phyloP scores from a whole-genome alignment of 2,329 filamentous ascomycete species.

The Chaetomiaceae sp. region DNA sequence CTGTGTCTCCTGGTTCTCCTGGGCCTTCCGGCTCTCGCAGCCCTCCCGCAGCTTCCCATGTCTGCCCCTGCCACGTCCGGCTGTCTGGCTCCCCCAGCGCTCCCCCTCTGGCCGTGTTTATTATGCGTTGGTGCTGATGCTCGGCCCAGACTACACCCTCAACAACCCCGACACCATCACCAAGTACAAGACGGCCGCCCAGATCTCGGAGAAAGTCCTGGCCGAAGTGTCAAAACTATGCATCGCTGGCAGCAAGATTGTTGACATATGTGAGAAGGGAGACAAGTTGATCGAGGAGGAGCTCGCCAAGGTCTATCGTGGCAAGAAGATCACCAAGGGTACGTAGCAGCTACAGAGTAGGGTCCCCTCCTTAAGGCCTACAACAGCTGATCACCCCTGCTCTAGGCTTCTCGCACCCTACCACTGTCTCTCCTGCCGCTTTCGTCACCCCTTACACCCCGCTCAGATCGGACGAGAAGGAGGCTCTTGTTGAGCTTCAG shows the following conservation, averaged over 20 bases:
- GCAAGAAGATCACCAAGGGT: slow-evolving; percentile 96
- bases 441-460: slow-evolving; percentile 97
- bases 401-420: slow-evolving; percentile 83
- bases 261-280: slow-evolving; percentile 91
- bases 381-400: neutral
- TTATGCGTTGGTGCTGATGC: slow-evolving; percentile 7
- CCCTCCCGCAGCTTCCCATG: slow-evolving; percentile 4
- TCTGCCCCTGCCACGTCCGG: neutral
- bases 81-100: neutral
- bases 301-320: slow-evolving; percentile 92
- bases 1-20: neutral
- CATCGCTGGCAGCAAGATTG: slow-evolving; percentile 83
- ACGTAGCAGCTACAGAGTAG: slow-evolving; percentile 32
- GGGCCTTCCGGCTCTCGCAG: neutral
- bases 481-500: slow-evolving; percentile 76
- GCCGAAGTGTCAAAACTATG: slow-evolving; percentile 72
- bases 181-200: slow-evolving; percentile 96
- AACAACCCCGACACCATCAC: slow-evolving; percentile 92
- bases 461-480: slow-evolving; percentile 76
- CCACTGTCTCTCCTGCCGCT: slow-evolving; percentile 87
- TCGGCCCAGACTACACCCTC: slow-evolving; percentile 72
- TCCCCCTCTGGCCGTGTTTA: neutral
- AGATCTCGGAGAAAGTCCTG: slow-evolving; percentile 94
- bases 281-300: slow-evolving; percentile 94
- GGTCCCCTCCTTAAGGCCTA: slow-evolving; percentile 5